These are phyloP conservation scores for Mycena olivaceomarginata DNA, from an alignment of 768 basidiomycete genomes.

Conservation along the genomic window DNA sequence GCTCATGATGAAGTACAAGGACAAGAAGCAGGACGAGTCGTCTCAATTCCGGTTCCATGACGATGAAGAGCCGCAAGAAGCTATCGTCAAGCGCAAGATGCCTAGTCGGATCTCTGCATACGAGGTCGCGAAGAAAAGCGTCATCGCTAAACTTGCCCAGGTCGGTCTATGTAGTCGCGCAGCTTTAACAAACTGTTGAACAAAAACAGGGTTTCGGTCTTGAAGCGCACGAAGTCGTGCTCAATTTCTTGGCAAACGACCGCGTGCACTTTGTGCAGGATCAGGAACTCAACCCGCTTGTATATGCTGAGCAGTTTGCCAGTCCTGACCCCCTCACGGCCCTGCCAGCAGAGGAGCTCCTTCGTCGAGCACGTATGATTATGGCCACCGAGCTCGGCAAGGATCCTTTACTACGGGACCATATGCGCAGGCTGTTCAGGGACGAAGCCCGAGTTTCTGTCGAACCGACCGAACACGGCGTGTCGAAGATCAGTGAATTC, in stretches of 20 bases:
- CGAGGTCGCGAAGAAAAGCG: constrained; percentile 87
- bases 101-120: constrained; percentile 92
- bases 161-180: constrained; percentile 63
- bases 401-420: constrained; percentile 90
- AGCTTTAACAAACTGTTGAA: not conserved
- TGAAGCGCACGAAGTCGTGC: constrained; percentile 87
- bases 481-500: constrained; percentile 83
- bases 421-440: constrained; percentile 86
- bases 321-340: constrained; percentile 79
- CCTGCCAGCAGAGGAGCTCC: constrained; percentile 78
- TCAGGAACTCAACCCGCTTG: constrained; percentile 85
- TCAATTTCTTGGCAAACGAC: constrained; percentile 81
- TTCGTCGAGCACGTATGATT: constrained; percentile 87
- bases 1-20: constrained; percentile 90
- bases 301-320: constrained; percentile 91
- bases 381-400: constrained; percentile 93
- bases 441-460: constrained; percentile 86
- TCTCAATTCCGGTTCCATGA: constrained; percentile 81
- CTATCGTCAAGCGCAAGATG: constrained; percentile 81
- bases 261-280: constrained; percentile 87
- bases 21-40: constrained; percentile 76
- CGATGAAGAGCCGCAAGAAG: constrained; percentile 73
- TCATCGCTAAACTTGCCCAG: constrained; percentile 86
- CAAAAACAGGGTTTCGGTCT: constrained; percentile 87
- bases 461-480: constrained; percentile 91